Evolutionary conservation across 768 basidiomycete species (phyloP).

Genomic region (Amanita molliuscula): DNA sequence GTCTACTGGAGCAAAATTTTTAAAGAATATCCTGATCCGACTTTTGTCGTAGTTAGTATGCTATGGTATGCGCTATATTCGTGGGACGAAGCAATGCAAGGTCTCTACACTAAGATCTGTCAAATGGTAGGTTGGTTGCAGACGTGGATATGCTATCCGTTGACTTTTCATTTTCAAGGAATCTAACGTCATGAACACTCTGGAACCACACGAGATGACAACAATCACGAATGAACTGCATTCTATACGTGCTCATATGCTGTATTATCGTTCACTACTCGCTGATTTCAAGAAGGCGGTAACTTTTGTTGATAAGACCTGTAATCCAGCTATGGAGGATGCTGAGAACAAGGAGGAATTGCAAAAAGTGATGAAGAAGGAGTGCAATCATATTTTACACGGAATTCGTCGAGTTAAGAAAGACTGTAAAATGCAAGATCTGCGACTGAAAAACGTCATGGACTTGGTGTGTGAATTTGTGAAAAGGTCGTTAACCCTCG

Average conservation of each 20-base stretch:
- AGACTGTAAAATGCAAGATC: conserved; percentile 29
- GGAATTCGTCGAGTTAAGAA: conserved; percentile 41
- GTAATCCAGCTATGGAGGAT: conserved; percentile 38
- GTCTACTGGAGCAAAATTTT: conserved; percentile 38
- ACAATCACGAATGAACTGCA: conserved; percentile 44
- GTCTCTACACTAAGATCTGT: conserved; percentile 39
- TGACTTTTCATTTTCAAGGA: conserved; percentile 26
- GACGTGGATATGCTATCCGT: background rate
- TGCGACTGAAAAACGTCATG: conserved; percentile 40
- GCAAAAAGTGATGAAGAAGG: conserved; percentile 21
- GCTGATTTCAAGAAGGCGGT: conserved; percentile 46
- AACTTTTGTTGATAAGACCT: conserved; percentile 35
- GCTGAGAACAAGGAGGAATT: background rate
- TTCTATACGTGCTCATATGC: conserved; percentile 46
- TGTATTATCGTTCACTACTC: conserved; percentile 47
- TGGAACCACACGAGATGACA: conserved; percentile 18
- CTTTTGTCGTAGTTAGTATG: conserved; percentile 41
- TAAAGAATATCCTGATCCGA: conserved; percentile 36
- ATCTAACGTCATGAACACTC: conserved; percentile 26
- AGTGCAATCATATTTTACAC: conserved; percentile 34
- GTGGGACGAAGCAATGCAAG: conserved; percentile 51
- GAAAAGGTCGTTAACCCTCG: background rate
- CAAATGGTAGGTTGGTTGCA: conserved; percentile 23
- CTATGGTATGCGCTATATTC: conserved; percentile 54
- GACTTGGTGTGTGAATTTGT: conserved; percentile 21